phyloP scores from a whole-genome alignment of 352 stramenopile genomes.

The Globisporangium spiculum region DNA sequence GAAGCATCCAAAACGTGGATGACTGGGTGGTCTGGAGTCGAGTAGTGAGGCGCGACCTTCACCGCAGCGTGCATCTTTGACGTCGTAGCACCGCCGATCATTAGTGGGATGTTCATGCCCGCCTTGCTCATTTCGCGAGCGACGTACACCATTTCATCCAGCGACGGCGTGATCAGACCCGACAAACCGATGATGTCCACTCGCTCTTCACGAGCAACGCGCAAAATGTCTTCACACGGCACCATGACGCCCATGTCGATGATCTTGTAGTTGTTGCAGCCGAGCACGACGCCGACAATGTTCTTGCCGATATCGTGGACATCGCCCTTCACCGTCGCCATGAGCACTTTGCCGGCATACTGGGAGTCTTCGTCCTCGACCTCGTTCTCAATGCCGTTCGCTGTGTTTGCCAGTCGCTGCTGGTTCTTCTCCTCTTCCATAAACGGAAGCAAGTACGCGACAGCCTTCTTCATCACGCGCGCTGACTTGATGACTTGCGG shows the following conservation, averaged over 20 bases:
- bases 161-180: conserved; percentile 96
- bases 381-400: conserved; percentile 82
- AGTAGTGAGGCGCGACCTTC: conserved; percentile 97
- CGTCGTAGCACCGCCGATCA: conserved; percentile 97
- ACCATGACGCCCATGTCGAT: conserved; percentile 97
- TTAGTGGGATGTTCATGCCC: conserved; percentile 92
- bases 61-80: conserved; percentile 98
- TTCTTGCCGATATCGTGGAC: conserved; percentile 99
- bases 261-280: conserved; percentile 99
- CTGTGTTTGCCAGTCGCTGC: conserved; percentile 67
- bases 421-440: conserved; percentile 97
- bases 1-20: conserved; percentile 98
- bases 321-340: conserved; percentile 98
- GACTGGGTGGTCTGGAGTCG: conserved; percentile 92
- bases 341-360: conserved; percentile 92
- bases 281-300: conserved; percentile 97
- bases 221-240: conserved; percentile 84
- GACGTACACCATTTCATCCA: conserved; percentile 98
- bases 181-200: conserved; percentile 97
- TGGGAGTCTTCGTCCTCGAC: conserved; percentile 80
- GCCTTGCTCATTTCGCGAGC: conserved; percentile 94
- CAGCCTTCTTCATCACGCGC: conserved; percentile 98
- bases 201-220: conserved; percentile 69
- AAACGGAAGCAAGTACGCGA: conserved; percentile 96
- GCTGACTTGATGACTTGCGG: conserved; percentile 98